Percentiles rank a stretch among this genome's conserved stretches.
These are phyloP conservation scores for Alternaria longipes DNA, from an alignment of 2,329 filamentous ascomycete species.

Conservation along the genomic window DNA sequence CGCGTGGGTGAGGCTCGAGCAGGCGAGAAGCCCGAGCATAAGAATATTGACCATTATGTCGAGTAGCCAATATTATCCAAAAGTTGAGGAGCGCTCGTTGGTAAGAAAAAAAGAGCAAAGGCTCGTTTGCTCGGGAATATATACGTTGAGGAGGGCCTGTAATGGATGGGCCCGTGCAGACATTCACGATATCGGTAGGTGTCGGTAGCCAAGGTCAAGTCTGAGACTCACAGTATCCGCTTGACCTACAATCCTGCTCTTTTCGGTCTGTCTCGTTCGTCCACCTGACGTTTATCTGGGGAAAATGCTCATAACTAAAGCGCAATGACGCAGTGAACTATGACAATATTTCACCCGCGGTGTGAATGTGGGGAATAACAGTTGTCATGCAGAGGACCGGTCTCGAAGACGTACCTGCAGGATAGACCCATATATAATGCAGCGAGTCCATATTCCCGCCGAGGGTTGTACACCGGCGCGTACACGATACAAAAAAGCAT, in stretches of 20 bases:
- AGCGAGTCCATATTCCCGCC: neutral
- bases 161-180: slow-evolving; percentile 4
- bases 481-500: slow-evolving; percentile 12
- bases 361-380: slow-evolving; percentile 5
- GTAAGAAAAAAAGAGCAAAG: neutral
- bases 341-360: neutral
- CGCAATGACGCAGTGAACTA: slow-evolving; percentile 9
- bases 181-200: slow-evolving; percentile 7
- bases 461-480: slow-evolving; percentile 8
- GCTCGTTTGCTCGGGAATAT: slow-evolving; percentile 12
- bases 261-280: neutral
- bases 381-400: slow-evolving; percentile 11
- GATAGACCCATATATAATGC: slow-evolving; percentile 1
- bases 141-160: slow-evolving; percentile 7
- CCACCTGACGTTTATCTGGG: slow-evolving; percentile 13
- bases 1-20: slow-evolving; percentile 25
- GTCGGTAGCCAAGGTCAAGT: slow-evolving; percentile 3
- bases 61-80: slow-evolving; percentile 9
- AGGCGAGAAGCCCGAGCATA: slow-evolving; percentile 28
- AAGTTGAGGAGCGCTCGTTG: slow-evolving; percentile 3
- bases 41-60: slow-evolving; percentile 29
- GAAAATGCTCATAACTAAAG: slow-evolving; percentile 1
- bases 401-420: slow-evolving; percentile 7
- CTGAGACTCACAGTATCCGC: slow-evolving; percentile 17
- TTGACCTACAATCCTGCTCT: slow-evolving; percentile 20